Evolutionary conservation across 495 filamentous ascomycete species (phyloP).

Genomic region (Aspergillus wentii): DNA sequence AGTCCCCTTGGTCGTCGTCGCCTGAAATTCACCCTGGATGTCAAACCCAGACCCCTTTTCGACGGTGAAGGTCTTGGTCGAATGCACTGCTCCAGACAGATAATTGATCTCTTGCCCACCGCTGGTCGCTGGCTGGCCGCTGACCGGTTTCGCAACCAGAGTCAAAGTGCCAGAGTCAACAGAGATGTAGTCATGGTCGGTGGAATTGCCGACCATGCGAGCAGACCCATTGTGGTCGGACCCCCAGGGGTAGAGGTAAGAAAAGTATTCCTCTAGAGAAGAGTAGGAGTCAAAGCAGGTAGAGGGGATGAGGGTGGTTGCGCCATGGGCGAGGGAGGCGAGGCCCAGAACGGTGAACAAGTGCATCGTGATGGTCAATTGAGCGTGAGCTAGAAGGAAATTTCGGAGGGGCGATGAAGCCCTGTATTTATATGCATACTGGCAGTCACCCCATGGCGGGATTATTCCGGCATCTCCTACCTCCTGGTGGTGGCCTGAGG

Average conservation of each 20-base stretch:
- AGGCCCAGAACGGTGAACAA: constrained; percentile 4
- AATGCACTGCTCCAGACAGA: constrained; percentile 25
- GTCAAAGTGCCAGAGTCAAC: constrained; percentile 24
- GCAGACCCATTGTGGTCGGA: constrained; percentile 52
- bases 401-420: no score
- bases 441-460: no score
- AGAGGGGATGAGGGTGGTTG: constrained; percentile 45
- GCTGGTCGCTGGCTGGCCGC: constrained; percentile 39
- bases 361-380: no score
- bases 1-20: constrained; percentile 45
- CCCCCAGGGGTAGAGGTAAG: constrained; percentile 47
- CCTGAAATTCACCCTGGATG: constrained; percentile 40
- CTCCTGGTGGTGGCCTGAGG: no score
- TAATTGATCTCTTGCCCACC: constrained; percentile 48
- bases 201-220: constrained; percentile 50
- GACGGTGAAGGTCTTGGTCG: constrained; percentile 17
- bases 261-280: constrained; percentile 47
- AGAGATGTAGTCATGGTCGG: constrained; percentile 49
- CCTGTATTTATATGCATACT: no score
- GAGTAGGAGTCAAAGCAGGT: constrained; percentile 48
- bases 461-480: no score
- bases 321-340: constrained; percentile 4
- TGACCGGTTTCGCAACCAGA: constrained; percentile 28
- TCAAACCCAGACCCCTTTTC: constrained; percentile 17
- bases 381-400: no score